Base-by-base conservation (phyloP, 208 protist species). In the Crithidia expoeki region DNA sequence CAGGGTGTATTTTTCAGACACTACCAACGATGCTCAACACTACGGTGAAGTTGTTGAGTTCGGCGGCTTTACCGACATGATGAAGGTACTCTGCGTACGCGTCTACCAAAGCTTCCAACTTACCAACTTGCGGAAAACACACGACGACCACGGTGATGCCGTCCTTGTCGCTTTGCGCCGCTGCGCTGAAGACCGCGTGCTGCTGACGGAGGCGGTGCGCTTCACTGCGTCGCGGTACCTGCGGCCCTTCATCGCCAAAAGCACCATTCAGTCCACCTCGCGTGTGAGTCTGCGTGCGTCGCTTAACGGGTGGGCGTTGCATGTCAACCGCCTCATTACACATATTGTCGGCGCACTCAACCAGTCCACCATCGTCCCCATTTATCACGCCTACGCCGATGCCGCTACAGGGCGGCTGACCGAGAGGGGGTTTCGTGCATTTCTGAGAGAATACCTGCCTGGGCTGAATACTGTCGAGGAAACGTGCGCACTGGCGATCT, bases 31-130 rank as follows among this genome's bases (percentile, higher is more conserved):
- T 12, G 3, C 30, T 0, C 2, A 12, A 23, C 33, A 10, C 40
- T 3, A 23, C n/a, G 33, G 34, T 10, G 75, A 80, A 2, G 65
- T 79, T 5, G 74, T 92, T 2, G 79, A 82, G 50, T 90, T 96
- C 58, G 84, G 88, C 30, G 83, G 85, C 2, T 96, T 96, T 69
- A 68, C 86, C 19, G 81, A 89, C 65, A 89, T 96, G 50, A 96
- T 96, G 86, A 94, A 93, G 49, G 81, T 94, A 21, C 75, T 94
- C 34, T 89, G 88, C 65, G 73, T 96, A 38, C 85, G 91, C 4
- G 88, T 90, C 75, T 96, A 81, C 61, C 91, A 96, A 60, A 84
- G 81, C 0, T 62, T 81, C 36, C 68, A 74, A 6, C 85, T 75
- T 62, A 55, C 55, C 7, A 57, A 68, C 11, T 53, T 93, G 32